These are phyloP conservation scores for Fusarium protoensiforme DNA, from an alignment of 2,329 filamentous ascomycete species.

Conservation along the genomic window DNA sequence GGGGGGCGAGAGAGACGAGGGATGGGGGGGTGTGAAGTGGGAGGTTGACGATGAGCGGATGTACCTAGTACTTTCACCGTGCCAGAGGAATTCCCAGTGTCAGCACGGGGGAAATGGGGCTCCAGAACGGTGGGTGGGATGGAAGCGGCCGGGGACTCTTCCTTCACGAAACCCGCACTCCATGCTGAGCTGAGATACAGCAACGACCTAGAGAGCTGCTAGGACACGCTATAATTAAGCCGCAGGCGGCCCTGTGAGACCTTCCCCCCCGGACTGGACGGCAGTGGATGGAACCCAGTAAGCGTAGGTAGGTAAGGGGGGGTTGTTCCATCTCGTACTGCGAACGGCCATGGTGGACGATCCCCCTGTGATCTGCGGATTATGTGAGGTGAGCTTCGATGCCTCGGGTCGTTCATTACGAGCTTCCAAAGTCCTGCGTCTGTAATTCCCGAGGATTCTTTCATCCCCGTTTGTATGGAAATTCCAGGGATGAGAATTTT, in stretches of 20 bases:
- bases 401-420: constrained; percentile 3
- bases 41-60: constrained; percentile 3
- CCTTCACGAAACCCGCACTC: not conserved
- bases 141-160: not conserved
- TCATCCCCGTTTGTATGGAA: not conserved
- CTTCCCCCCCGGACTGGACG: not conserved
- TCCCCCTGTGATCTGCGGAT: constrained; percentile 31
- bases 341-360: constrained; percentile 6
- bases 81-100: not conserved
- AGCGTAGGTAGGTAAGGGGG: not conserved
- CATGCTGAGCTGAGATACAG: not conserved
- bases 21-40: constrained; percentile 7
- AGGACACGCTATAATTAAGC: constrained; percentile 9
- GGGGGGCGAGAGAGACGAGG: constrained; percentile 14
- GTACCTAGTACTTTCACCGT: constrained; percentile 18
- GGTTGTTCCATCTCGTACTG: not conserved
- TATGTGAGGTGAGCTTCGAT: constrained; percentile 26
- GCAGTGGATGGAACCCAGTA: constrained; percentile 2
- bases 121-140: not conserved
- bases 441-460: not conserved
- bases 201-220: not conserved
- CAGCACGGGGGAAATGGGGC: constrained; percentile 12
- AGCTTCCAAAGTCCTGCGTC: not conserved
- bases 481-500: not conserved
- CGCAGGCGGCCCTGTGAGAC: constrained; percentile 6